Conservation (phyloP, 1,139 yeast genomes). For the Hemisphaericaspora subhashii region DNA sequence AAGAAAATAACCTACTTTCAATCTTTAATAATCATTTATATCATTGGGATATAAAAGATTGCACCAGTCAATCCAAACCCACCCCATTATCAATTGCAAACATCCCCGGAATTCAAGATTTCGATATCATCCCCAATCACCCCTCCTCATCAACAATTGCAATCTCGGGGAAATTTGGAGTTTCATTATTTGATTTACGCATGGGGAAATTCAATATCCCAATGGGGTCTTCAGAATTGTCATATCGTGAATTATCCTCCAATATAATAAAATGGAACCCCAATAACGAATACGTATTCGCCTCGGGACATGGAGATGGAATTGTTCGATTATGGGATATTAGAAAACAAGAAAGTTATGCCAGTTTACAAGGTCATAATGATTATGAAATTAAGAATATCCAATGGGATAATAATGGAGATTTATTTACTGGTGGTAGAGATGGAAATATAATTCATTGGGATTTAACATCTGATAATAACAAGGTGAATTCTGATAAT, state of each 20-base stretch:
- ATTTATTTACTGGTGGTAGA: conserved; percentile 62
- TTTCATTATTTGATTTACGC: conserved; percentile 68
- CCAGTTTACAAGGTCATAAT: conserved; percentile 56
- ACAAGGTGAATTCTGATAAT: conserved; percentile 18
- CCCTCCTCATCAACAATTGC: conserved; percentile 43
- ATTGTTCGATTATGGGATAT: conserved; percentile 75
- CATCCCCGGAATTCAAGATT: conserved; percentile 50
- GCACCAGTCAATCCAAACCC: conserved; percentile 41
- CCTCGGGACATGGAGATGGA: conserved; percentile 64
- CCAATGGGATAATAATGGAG: conserved; percentile 63
- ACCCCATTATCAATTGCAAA: conserved; percentile 53
- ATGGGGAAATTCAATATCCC: conserved; percentile 40
- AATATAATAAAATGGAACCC: conserved; percentile 65
- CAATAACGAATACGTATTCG: conserved; percentile 56
- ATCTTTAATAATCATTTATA: conserved; percentile 64
- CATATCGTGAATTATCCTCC: conserved; percentile 19
- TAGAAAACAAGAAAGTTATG: conserved; percentile 56
- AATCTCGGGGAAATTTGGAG: conserved; percentile 68
- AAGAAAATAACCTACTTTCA: conserved; percentile 41
- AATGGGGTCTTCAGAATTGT: conserved; percentile 2
- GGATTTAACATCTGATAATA: conserved; percentile 50
- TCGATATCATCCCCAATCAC: conserved; percentile 48
- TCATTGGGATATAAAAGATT: conserved; percentile 70
- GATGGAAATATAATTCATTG: conserved; percentile 77
- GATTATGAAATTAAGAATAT: conserved; percentile 38